These are phyloP conservation scores for Saccharomycopsis sp. DNA, from an alignment of 805 yeast genomes.

Conservation along the genomic window DNA sequence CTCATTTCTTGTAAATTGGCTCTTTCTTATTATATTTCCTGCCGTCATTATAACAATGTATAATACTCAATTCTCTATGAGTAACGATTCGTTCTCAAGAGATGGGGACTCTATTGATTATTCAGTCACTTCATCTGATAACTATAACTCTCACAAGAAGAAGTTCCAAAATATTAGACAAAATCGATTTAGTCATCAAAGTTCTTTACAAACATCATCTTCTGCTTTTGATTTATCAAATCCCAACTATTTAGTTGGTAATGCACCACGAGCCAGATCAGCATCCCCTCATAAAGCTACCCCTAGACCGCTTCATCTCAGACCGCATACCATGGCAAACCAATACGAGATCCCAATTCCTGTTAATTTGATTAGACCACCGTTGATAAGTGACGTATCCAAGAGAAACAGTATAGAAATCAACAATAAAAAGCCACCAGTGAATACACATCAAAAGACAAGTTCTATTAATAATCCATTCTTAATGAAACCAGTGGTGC, in stretches of 20 bases:
- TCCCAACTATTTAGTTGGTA: constrained; percentile 3
- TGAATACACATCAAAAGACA: too few relatives aligned
- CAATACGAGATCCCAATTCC: constrained; percentile 14
- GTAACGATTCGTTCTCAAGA: too few relatives aligned
- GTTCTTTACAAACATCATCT: neutral
- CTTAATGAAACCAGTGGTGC: too few relatives aligned
- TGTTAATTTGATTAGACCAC: constrained; percentile 8
- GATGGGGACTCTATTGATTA: neutral
- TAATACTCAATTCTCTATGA: too few relatives aligned
- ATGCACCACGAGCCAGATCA: constrained; percentile 3
- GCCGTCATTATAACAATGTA: too few relatives aligned
- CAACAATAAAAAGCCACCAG: too few relatives aligned
- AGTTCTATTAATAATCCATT: too few relatives aligned
- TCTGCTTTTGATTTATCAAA: constrained; percentile 11
- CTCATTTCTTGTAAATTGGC: too few relatives aligned
- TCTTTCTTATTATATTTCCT: too few relatives aligned
- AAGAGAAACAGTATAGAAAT: too few relatives aligned
- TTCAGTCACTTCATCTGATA: constrained; percentile 6
- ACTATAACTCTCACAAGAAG: neutral
- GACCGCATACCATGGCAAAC: constrained; percentile 5
- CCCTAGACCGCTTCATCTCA: constrained; percentile 1
- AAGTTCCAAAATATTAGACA: constrained; percentile 7
- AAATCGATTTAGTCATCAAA: neutral
- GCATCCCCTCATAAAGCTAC: constrained; percentile 5
- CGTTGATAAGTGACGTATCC: constrained; percentile 15